Conservation (phyloP, 495 filamentous ascomycete species). For the Tuber brumale region DNA sequence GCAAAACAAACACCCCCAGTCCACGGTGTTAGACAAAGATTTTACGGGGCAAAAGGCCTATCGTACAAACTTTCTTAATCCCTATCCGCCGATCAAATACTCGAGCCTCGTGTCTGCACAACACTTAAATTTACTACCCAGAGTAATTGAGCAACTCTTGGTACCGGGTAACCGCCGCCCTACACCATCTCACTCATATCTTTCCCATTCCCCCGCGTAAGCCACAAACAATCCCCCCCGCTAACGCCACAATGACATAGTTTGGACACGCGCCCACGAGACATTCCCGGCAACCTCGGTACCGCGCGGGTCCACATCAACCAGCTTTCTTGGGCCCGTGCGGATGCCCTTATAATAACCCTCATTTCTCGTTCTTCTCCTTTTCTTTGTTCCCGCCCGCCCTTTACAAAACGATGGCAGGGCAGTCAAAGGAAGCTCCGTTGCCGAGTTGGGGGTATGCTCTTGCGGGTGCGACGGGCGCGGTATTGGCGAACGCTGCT, state of each 20-base stretch:
- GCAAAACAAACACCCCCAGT: neutral
- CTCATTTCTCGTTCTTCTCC: neutral
- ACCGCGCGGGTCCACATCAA: neutral
- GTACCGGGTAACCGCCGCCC: neutral
- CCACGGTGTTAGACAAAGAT: neutral
- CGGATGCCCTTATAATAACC: neutral
- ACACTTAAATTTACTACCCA: neutral
- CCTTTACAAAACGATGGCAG: neutral
- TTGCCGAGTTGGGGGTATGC: constrained; percentile 92
- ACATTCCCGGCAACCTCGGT: neutral
- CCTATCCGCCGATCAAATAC: constrained; percentile 2
- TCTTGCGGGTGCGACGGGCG: constrained; percentile 85
- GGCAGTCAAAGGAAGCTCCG: constrained; percentile 65
- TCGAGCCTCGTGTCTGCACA: neutral
- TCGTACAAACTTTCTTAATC: neutral
- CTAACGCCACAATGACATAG: neutral
- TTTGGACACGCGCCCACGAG: neutral
- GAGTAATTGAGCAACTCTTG: neutral
- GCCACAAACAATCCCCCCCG: neutral
- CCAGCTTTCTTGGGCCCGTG: neutral
- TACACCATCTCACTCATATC: neutral
- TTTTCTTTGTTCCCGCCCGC: neutral
- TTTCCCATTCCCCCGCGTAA: neutral
- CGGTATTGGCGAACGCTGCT: constrained; percentile 87
- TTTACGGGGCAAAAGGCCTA: neutral